These are phyloP conservation scores for Boletus rubropictus DNA, from an alignment of 768 basidiomycete genomes.

Conservation along the genomic window DNA sequence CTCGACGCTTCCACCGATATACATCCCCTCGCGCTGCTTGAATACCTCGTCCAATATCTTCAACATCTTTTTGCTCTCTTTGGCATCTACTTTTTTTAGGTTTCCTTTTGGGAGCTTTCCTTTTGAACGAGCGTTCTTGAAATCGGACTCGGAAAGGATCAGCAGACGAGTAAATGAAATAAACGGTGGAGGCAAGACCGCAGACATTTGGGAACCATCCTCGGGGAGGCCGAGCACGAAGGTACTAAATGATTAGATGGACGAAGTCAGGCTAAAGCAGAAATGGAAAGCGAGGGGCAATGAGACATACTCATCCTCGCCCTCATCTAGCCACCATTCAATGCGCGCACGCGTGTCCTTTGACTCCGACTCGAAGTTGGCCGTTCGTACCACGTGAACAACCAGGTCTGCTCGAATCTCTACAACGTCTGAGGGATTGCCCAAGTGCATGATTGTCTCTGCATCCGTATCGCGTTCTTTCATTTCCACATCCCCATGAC, in stretches of 20 bases:
- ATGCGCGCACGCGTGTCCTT: constrained; percentile 40
- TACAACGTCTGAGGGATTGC: constrained; percentile 77
- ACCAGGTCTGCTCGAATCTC: constrained; percentile 72
- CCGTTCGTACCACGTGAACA: constrained; percentile 36
- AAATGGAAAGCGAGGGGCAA: background rate
- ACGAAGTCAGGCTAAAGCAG: background rate
- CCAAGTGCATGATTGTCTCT: constrained; percentile 24
- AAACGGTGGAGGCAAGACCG: constrained; percentile 52
- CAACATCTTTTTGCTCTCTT: constrained; percentile 31
- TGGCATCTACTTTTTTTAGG: constrained; percentile 5
- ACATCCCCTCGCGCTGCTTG: constrained; percentile 42
- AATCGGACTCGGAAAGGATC: constrained; percentile 49
- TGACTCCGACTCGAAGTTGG: constrained; percentile 8
- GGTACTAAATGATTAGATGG: constrained; percentile 1
- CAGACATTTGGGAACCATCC: constrained; percentile 50
- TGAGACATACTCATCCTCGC: constrained; percentile 75
- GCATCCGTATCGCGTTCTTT: constrained; percentile 15
- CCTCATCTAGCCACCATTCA: constrained; percentile 91
- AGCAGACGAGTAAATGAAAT: constrained; percentile 64
- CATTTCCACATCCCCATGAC: constrained; percentile 11
- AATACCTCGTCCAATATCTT: constrained; percentile 46
- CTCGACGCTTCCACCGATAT: constrained; percentile 36
- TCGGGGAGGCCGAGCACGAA: constrained; percentile 9
- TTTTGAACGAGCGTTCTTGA: constrained; percentile 53
- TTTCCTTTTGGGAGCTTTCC: constrained; percentile 73